Percentiles rank a stretch among this genome's conserved stretches.
Evolutionary conservation across 2,329 filamentous ascomycete genomes (phyloP).

Genomic region (Phymatotrichopsis omnivora): DNA sequence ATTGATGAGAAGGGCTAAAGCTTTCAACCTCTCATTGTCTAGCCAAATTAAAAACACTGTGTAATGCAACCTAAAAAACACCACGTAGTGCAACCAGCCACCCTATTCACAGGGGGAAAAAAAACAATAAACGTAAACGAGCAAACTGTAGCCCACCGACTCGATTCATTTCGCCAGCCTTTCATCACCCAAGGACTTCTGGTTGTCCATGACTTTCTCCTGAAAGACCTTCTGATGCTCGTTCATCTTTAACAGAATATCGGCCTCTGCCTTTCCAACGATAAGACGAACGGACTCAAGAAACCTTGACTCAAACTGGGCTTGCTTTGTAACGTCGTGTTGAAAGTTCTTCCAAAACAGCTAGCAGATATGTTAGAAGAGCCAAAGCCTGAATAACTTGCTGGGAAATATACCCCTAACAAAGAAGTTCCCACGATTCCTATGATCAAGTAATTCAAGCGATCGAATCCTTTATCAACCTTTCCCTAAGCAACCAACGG

Average conservation of each 20-base stretch:
- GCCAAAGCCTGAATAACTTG: neutral
- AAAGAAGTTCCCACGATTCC: conserved; percentile 1
- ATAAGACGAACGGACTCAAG: neutral
- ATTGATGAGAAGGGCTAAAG: too few relatives aligned
- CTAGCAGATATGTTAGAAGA: neutral
- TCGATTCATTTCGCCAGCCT: conserved; percentile 2
- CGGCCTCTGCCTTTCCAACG: conserved; percentile 2
- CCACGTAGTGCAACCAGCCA: too few relatives aligned
- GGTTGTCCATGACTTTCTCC: neutral
- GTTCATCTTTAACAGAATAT: neutral
- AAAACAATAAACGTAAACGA: too few relatives aligned
- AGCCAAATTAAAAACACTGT: too few relatives aligned
- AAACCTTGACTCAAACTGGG: neutral
- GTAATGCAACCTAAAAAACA: too few relatives aligned
- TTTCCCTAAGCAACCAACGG: too few relatives aligned
- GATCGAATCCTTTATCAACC: conserved; percentile 2
- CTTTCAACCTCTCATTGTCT: too few relatives aligned
- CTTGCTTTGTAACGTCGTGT: neutral
- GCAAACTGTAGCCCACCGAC: conserved; percentile 1
- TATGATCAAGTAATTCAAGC: conserved; percentile 1
- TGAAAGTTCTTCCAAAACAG: neutral
- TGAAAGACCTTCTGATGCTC: conserved; percentile 1
- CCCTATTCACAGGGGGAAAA: too few relatives aligned
- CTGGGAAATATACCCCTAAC: conserved; percentile 2
- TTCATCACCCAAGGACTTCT: neutral